Conservation (phyloP, 2,329 filamentous ascomycete genomes). For the Pseudogymnoascus sp. region DNA sequence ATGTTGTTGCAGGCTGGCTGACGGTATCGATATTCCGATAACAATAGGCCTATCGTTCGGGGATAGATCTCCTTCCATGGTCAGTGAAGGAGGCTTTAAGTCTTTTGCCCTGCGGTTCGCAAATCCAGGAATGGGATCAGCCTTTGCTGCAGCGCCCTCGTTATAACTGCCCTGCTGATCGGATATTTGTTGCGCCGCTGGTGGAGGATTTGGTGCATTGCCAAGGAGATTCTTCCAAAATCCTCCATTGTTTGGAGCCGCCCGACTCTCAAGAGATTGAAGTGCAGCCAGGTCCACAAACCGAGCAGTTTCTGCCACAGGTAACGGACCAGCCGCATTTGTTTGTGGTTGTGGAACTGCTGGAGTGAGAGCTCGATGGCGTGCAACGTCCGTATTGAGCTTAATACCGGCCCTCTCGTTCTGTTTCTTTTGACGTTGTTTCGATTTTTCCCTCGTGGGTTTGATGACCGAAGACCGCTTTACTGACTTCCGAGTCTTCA, state of each 20-base stretch:
- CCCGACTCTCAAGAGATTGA: conserved; percentile 43
- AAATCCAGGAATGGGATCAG: not conserved
- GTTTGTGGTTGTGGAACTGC: conserved; percentile 29
- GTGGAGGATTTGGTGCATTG: not conserved
- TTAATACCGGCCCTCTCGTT: conserved; percentile 56
- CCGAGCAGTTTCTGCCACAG: conserved; percentile 15
- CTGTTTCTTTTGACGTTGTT: conserved; percentile 50
- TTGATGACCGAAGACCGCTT: conserved; percentile 27
- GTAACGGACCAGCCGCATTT: not conserved
- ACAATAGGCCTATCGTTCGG: conserved; percentile 63
- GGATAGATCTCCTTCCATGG: conserved; percentile 42
- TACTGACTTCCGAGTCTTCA: conserved; percentile 9
- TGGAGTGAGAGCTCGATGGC: conserved; percentile 37
- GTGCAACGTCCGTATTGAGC: conserved; percentile 60
- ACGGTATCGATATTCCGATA: conserved; percentile 60
- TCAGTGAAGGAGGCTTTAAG: conserved; percentile 9
- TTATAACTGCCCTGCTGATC: not conserved
- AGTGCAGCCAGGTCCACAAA: conserved; percentile 50
- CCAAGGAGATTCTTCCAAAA: conserved; percentile 22
- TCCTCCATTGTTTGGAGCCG: conserved; percentile 12
- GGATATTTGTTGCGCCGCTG: not conserved
- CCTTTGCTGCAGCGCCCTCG: not conserved
- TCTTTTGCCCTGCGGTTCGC: not conserved
- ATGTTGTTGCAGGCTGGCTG: conserved; percentile 38
- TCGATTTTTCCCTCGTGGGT: conserved; percentile 42